Conservation (phyloP, 371 early-diverging fungal genomes). For the Chytridium lagenaria region DNA sequence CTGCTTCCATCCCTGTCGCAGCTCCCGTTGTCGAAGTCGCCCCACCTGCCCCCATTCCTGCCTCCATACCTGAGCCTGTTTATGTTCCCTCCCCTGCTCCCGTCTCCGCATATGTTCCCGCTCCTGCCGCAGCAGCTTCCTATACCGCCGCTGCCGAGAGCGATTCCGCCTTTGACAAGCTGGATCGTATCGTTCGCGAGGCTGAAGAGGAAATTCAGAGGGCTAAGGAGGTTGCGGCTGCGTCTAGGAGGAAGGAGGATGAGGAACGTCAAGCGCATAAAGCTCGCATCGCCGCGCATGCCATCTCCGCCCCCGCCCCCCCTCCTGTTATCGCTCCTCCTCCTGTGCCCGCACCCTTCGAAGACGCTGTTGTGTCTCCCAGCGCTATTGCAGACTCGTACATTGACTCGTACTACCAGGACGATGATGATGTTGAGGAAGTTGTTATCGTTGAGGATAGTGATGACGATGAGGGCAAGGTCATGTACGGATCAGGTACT, state of each 20-base stretch:
- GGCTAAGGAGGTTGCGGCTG: not conserved
- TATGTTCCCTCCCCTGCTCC: not conserved
- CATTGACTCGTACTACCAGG: slow-evolving; percentile 9
- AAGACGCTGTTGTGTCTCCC: not conserved
- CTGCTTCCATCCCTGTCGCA: not conserved
- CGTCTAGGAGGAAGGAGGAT: slow-evolving; percentile 1
- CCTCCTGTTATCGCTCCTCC: not conserved
- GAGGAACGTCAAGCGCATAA: not conserved
- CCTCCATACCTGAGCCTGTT: not conserved
- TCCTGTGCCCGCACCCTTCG: not conserved
- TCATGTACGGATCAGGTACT: slow-evolving; percentile 1
- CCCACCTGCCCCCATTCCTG: not conserved
- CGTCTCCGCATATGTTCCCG: not conserved
- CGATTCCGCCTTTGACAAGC: slow-evolving; percentile 5
- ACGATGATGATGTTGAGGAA: slow-evolving; percentile 3
- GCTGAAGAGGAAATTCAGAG: slow-evolving; percentile 4
- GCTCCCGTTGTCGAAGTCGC: not conserved
- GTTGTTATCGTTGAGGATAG: slow-evolving; percentile 9
- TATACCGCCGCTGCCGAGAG: not conserved
- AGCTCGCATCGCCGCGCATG: slow-evolving; percentile 3
- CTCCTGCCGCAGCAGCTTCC: not conserved
- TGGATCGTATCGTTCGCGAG: slow-evolving; percentile 2
- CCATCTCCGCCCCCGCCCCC: not conserved
- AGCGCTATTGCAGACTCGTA: not conserved
- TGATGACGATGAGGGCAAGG: slow-evolving; percentile 8